Conservation (phyloP, 2,329 filamentous ascomycete genomes). For the Fusarium sp. region DNA sequence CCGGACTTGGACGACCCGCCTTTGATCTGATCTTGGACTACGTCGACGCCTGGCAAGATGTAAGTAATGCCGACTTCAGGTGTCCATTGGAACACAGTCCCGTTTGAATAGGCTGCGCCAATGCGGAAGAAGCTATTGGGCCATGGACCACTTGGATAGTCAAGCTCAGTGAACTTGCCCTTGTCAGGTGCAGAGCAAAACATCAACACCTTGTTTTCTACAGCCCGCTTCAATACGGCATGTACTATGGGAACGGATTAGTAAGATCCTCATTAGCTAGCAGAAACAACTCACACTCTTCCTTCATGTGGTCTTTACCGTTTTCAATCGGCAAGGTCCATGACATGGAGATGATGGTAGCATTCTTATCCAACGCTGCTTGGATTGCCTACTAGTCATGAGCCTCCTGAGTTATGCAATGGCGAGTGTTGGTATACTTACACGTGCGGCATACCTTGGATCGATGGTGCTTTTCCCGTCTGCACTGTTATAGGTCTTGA, state of each 20-base stretch:
- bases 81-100: not conserved
- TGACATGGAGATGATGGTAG: not conserved
- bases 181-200: constrained; percentile 1
- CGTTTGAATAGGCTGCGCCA: not conserved
- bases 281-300: not conserved
- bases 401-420: not conserved
- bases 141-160: not conserved
- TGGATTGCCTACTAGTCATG: not conserved
- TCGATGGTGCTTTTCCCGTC: not conserved
- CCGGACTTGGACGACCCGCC: not conserved
- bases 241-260: no score
- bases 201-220: not conserved
- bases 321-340: not conserved
- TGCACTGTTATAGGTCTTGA: not conserved
- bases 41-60: not conserved
- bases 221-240: no score
- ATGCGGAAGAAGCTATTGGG: not conserved
- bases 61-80: not conserved
- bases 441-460: not conserved
- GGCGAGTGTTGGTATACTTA: not conserved
- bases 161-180: not conserved
- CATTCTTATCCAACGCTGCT: not conserved
- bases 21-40: not conserved
- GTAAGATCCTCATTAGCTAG: no score
- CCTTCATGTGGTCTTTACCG: not conserved